These are phyloP conservation scores for Geranomyces michiganensis DNA, from an alignment of 192 early-diverging fungal species.

Conservation along the genomic window DNA sequence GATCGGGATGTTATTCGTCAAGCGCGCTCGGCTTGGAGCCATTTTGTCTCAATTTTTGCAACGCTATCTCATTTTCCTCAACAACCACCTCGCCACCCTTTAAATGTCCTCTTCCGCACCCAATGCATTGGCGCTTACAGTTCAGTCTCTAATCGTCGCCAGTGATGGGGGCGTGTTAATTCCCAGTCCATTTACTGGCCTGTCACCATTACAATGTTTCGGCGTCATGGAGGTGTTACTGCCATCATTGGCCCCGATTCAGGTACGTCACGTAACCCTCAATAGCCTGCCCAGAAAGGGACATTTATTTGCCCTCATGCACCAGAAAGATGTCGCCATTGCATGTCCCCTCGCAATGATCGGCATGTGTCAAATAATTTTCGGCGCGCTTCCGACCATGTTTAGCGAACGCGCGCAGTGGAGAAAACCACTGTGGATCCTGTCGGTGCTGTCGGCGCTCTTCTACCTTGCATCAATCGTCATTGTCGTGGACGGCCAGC, in stretches of 20 bases:
- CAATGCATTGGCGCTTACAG: too few species aligned
- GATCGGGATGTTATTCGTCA: too few species aligned
- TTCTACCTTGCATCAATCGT: neutral
- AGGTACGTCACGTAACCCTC: neutral
- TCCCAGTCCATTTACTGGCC: too few species aligned
- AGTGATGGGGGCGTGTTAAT: too few species aligned
- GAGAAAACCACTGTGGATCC: conserved; percentile 2
- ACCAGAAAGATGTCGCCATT: neutral
- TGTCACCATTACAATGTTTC: conserved; percentile 7
- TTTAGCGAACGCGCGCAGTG: conserved; percentile 4
- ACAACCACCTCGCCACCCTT: too few species aligned
- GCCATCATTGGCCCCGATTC: neutral
- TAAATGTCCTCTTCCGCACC: too few species aligned
- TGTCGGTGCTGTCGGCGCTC: neutral
- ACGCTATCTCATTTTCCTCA: too few species aligned
- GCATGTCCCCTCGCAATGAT: conserved; percentile 7
- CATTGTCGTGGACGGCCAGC: neutral
- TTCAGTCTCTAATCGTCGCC: too few species aligned
- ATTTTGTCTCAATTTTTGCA: too few species aligned
- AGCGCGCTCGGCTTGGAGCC: too few species aligned
- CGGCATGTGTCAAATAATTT: conserved; percentile 8
- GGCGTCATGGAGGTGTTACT: neutral
- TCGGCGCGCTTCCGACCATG: conserved; percentile 13
- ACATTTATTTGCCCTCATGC: neutral
- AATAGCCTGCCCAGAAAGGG: neutral